Conservation (phyloP, 495 filamentous ascomycete genomes). For the Aspergillus ellipticus region DNA sequence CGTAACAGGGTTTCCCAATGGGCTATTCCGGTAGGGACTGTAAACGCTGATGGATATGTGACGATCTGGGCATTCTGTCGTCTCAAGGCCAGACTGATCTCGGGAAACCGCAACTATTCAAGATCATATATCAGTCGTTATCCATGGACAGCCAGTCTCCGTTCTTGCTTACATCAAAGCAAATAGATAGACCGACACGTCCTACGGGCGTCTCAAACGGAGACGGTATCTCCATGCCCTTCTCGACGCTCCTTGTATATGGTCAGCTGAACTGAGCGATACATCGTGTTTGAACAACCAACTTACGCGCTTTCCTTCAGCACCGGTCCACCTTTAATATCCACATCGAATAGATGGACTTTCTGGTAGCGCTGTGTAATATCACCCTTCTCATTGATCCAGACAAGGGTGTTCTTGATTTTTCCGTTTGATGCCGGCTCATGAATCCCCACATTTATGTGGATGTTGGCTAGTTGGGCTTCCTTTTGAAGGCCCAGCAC, state of each 20-base stretch:
- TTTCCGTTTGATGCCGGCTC: constrained; percentile 58
- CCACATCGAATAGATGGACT: constrained; percentile 72
- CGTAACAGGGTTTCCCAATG: constrained; percentile 81
- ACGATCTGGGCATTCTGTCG: constrained; percentile 70
- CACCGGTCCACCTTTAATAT: constrained; percentile 57
- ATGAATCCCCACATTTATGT: constrained; percentile 88
- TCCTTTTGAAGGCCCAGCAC: constrained; percentile 66
- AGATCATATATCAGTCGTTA: not conserved
- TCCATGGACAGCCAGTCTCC: not conserved
- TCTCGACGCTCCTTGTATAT: constrained; percentile 51
- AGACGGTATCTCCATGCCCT: constrained; percentile 52
- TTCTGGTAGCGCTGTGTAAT: constrained; percentile 72
- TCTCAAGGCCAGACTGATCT: constrained; percentile 64
- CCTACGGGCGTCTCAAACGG: constrained; percentile 75
- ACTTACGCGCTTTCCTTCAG: constrained; percentile 58
- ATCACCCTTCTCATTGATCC: constrained; percentile 62
- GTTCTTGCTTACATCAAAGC: constrained; percentile 69
- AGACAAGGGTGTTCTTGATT: constrained; percentile 63
- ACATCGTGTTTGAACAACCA: not conserved
- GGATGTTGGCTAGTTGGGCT: constrained; percentile 55
- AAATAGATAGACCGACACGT: constrained; percentile 73
- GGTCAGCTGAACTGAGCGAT: not conserved
- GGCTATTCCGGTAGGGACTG: constrained; percentile 75
- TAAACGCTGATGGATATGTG: constrained; percentile 89
- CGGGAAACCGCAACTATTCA: constrained; percentile 69